phyloP scores from a whole-genome alignment of 116 monocot species.

The Thalassia testudinum region DNA sequence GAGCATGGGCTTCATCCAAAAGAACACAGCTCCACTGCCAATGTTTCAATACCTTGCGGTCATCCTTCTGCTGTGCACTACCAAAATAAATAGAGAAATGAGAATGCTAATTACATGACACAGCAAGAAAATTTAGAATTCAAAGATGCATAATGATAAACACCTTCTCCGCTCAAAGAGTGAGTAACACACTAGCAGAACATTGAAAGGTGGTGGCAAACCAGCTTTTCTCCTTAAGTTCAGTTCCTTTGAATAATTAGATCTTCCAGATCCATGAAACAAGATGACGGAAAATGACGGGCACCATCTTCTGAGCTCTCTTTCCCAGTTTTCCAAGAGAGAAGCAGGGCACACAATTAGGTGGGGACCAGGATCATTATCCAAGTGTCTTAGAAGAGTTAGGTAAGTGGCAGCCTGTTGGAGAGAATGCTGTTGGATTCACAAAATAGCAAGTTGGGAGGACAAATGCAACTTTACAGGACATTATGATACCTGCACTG shows the following conservation, averaged over 20 bases:
- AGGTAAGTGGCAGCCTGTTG: constrained; percentile 85
- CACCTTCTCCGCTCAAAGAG: constrained; percentile 89
- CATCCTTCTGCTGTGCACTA: constrained; percentile 90
- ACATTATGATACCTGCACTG: constrained; percentile 58
- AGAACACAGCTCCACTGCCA: constrained; percentile 91
- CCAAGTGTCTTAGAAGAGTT: constrained; percentile 55
- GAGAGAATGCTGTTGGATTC: neutral
- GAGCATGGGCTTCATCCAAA: constrained; percentile 96
- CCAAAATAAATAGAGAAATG: constrained; percentile 3
- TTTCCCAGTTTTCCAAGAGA: constrained; percentile 94
- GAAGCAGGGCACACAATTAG: constrained; percentile 96
- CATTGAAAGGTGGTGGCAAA: constrained; percentile 77
- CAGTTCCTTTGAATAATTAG: constrained; percentile 73
- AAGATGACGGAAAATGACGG: constrained; percentile 82
- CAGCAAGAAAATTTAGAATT: neutral
- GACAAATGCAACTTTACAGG: neutral
- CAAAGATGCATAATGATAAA: neutral
- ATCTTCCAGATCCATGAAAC: constrained; percentile 87
- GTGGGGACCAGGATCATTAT: constrained; percentile 94
- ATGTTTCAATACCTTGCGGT: constrained; percentile 65
- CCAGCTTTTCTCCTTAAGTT: constrained; percentile 70
- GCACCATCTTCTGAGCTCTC: constrained; percentile 89
- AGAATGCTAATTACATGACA: neutral
- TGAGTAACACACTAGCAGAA: constrained; percentile 72
- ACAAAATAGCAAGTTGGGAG: constrained; percentile 1